A percentile compares a stretch with the other conserved stretches of the same genome.
Conservation (phyloP, 768 basidiomycete species). For the Lyophyllum semitale region DNA sequence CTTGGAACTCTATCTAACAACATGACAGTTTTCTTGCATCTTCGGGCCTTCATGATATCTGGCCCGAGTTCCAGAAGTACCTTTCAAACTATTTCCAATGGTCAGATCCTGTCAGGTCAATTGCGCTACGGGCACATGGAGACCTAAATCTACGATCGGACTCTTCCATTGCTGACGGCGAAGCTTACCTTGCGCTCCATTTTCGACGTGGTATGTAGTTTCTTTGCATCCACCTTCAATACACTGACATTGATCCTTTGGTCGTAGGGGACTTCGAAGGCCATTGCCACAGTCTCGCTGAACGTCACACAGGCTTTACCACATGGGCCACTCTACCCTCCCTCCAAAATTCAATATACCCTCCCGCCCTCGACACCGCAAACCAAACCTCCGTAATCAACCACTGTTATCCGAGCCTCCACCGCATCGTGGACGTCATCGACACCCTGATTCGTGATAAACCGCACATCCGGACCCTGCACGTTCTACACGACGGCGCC, state of each 20-base stretch:
- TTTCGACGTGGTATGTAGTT: conserved; percentile 39
- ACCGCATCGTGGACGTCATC: conserved; percentile 42
- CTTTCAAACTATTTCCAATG: conserved; percentile 42
- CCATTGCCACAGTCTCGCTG: conserved; percentile 40
- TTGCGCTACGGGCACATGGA: conserved; percentile 35
- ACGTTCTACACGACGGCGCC: conserved; percentile 48
- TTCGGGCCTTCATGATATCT: conserved; percentile 36
- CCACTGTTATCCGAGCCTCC: conserved; percentile 47
- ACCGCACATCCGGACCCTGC: conserved; percentile 39
- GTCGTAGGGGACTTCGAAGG: conserved; percentile 41
- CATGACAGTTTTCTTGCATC: conserved; percentile 40
- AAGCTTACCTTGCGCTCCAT: conserved; percentile 49
- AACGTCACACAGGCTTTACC: conserved; percentile 39
- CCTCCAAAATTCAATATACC: conserved; percentile 29
- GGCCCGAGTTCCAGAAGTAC: conserved; percentile 42
- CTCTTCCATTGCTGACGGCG: conserved; percentile 24
- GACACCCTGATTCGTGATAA: conserved; percentile 32
- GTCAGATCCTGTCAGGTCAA: conserved; percentile 34
- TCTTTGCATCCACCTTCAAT: background rate
- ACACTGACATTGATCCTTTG: background rate
- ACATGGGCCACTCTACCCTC: conserved; percentile 50
- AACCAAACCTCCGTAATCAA: conserved; percentile 39
- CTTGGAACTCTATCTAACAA: background rate
- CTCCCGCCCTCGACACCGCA: conserved; percentile 35
- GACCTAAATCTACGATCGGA: conserved; percentile 32